Evolutionary conservation across 2,329 filamentous ascomycete genomes (phyloP), one percentile per base, ranked within the genome.

Genomic region (Pseudopithomyces maydicus): DNA sequence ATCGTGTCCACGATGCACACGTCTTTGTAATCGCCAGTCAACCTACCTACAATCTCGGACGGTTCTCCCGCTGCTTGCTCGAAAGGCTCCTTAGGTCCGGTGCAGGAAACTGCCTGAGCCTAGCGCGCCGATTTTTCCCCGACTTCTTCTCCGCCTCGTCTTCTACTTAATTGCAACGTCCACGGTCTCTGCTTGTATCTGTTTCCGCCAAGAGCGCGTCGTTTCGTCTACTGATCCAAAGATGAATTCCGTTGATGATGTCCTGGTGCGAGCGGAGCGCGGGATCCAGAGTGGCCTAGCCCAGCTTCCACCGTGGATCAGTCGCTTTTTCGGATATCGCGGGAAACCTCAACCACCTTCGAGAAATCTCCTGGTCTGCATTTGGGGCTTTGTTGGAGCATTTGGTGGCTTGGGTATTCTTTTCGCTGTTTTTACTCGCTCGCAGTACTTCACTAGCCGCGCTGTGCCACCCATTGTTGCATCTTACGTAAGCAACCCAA

Each of bases 301-400:
- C 11, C 64, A 80, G 39, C 72, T 96, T 1, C 92, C 92, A 0
- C 79, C 79, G 54, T 83, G 84, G 1, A 68, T 94, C 23, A 84
- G 89, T n/a, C 84, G 86, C 65, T 89, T 91, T 69, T 77, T 96
- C 5, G 79, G 79, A 39, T 75, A 79, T 51, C 72, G 79, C 26
- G 63, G 68, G 15, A 59, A 70, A 33, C 58, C 71, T 10, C 51
- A 61, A n/a, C 54, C 68, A 33, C 63, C 72, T 6, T 68, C 70
- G 14, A 66, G 56, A 62, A 57, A 62, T 58, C 59, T 64, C 71
- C n/a, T 65, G 67, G 35, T 79, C 42, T 80, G 74, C 59, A 57
- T 77, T 7, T 77, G 77, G 64, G 76, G 77, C 2, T 77, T 80
- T 52, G 57, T 80, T 23, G 78, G 77, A n/a, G 75, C 77, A 7